Conservation (phyloP, 73 alveolate species). For the Effrenium voratum region DNA sequence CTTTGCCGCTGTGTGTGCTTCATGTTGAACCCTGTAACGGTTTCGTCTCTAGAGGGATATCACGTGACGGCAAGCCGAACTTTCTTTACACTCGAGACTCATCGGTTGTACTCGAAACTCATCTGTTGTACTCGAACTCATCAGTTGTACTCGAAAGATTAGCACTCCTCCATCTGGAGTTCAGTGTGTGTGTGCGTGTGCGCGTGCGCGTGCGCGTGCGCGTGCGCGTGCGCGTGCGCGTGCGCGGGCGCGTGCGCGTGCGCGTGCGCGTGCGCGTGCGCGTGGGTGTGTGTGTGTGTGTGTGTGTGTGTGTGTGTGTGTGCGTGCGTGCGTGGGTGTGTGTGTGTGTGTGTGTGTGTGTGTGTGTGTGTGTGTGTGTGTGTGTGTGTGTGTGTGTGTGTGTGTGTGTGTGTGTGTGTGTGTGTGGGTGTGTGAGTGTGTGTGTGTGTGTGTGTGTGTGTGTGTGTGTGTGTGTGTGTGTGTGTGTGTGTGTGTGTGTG, state of each 20-base stretch:
- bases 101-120: no score
- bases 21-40: no score
- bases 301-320: conserved; percentile 47
- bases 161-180: no score
- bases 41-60: no score
- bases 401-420: conserved; percentile 51
- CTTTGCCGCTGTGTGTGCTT: no score
- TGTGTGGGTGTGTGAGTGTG: conserved; percentile 39
- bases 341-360: conserved; percentile 54
- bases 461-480: conserved; percentile 47
- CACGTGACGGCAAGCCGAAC: no score
- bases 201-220: conserved; percentile 25
- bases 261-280: conserved; percentile 15
- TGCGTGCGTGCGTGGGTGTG: conserved; percentile 39
- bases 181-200: conserved; percentile 40
- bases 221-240: conserved; percentile 23
- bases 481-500: conserved; percentile 34
- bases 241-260: conserved; percentile 15
- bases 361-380: conserved; percentile 54
- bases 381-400: conserved; percentile 51
- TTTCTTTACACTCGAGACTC: no score
- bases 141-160: no score
- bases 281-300: conserved; percentile 29
- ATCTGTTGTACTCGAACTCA: no score
- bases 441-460: conserved; percentile 51